Evolutionary conservation across 164 flowering plant species (phyloP).

Genomic region (Dillenia suffruticosa): DNA sequence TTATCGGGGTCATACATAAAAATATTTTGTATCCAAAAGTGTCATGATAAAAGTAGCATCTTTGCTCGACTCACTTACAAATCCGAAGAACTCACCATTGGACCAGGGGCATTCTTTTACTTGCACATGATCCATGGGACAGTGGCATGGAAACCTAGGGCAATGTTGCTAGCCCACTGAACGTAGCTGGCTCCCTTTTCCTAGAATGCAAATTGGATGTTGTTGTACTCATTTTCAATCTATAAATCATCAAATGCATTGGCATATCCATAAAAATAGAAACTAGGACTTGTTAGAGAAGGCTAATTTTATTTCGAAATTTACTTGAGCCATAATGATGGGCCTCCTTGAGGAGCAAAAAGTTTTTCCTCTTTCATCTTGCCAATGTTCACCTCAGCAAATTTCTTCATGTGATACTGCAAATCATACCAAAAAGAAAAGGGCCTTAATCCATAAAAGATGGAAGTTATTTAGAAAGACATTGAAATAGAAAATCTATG

Average conservation of each 20-base stretch:
- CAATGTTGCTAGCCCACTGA: slow-evolving; percentile 90
- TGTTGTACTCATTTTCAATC: slow-evolving; percentile 92
- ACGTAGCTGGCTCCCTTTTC: slow-evolving; percentile 48
- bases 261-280: not conserved
- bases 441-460: too few species aligned
- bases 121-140: slow-evolving; percentile 99
- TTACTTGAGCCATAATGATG: slow-evolving; percentile 46
- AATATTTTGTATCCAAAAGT: too few species aligned
- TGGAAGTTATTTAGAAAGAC: too few species aligned
- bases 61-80: too few species aligned
- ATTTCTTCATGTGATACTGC: slow-evolving; percentile 51
- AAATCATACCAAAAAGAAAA: not conserved
- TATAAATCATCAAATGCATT: slow-evolving; percentile 17
- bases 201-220: slow-evolving; percentile 53
- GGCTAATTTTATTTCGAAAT: not conserved
- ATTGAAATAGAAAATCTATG: too few species aligned
- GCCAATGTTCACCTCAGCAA: slow-evolving; percentile 27
- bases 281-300: not conserved
- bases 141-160: slow-evolving; percentile 39
- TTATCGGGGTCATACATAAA: too few species aligned
- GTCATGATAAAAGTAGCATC: not conserved
- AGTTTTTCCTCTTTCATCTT: slow-evolving; percentile 45
- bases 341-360: slow-evolving; percentile 60
- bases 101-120: slow-evolving; percentile 81
- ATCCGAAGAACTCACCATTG: slow-evolving; percentile 40